Base-by-base conservation (phyloP, 2,329 filamentous ascomycete species). In the Aureobasidium sp. region DNA sequence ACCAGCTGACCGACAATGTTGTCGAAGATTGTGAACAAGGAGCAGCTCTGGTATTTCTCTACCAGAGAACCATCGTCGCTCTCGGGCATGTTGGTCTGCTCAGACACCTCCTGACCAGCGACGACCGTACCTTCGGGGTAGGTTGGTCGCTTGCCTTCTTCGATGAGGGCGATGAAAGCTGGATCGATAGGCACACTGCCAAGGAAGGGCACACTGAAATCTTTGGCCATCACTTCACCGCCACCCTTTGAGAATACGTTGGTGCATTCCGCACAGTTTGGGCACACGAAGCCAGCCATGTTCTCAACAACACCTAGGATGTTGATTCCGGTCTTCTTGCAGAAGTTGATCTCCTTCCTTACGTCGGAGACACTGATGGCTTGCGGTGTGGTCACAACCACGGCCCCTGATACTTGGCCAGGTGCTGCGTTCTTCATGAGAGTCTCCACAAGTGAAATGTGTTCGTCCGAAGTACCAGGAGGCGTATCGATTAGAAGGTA, bases 401-500 rank as follows among this genome's bases (percentile, higher is more conserved):
- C 91, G 0, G 94, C 93, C 9, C 93, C 94, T 0, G 88, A 84
- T 2, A 97, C 82, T 67, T 91, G 88, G 0, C 85, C 85, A 0
- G 85, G 81, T 3, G 76, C 69, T 10, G 72, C 68, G 13, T 69
- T 64, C 62, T 74, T 71, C 7, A 75, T 65, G 44, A 76, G 63
- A 0, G 74, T 94, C 73, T 97, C 93, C 6, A 91, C 91, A 1
- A 97, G 85, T 0, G 91, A 94, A 53, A 99, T 97, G 73, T 97
- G 94, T 76, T 99, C 94, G 75, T 99, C 94, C 63, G 89, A 94
- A 2, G 94, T 99, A 3, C 94, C 94, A 0, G 94, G 94, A 13
- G 94, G 94, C 3, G 94, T 99, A 74, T 99, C 94, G 70, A 99
- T 90, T 63, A 99, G 83, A 0, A 99, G 81, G 71, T 90, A 97